Percentiles rank a stretch among this genome's conserved stretches.
phyloP scores from a whole-genome alignment of 2,329 filamentous ascomycete genomes.

The Pyricularia grisea region DNA sequence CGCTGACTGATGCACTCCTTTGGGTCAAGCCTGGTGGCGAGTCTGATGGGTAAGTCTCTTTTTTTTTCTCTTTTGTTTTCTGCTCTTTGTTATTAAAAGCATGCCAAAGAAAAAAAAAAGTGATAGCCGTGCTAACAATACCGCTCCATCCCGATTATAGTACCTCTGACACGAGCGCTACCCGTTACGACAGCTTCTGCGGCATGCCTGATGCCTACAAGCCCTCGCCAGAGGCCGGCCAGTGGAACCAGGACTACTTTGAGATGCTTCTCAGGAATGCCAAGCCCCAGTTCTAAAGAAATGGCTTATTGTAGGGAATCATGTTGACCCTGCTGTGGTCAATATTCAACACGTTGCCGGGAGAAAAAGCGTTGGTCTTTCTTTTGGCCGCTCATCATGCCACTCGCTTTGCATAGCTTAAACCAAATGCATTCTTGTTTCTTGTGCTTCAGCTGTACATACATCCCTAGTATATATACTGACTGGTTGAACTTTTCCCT shows the following conservation, averaged over 20 bases:
- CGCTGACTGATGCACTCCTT: slow-evolving; percentile 52
- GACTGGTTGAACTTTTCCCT: neutral
- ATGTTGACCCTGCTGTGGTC: neutral
- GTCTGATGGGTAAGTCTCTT: slow-evolving; percentile 25
- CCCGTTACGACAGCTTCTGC: slow-evolving; percentile 27
- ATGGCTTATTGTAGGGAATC: neutral
- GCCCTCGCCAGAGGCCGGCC: slow-evolving; percentile 30
- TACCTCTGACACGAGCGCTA: slow-evolving; percentile 24
- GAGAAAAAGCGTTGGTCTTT: neutral
- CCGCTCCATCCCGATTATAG: neutral
- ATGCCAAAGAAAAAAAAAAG: neutral
- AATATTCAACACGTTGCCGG: neutral
- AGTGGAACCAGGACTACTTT: slow-evolving; percentile 35
- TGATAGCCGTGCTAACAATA: neutral
- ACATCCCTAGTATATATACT: neutral
- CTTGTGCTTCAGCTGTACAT: slow-evolving; percentile 1
- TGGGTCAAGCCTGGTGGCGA: slow-evolving; percentile 57
- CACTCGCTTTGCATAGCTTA: neutral
- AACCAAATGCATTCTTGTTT: neutral
- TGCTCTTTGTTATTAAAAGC: neutral
- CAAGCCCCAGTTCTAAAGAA: slow-evolving; percentile 20
- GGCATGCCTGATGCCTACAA: slow-evolving; percentile 26
- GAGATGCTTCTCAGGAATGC: slow-evolving; percentile 32
- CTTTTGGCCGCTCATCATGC: neutral
- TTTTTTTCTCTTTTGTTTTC: neutral